phyloP scores from a whole-genome alignment of 169 alveolate genomes.

The Eimeria falciformis region DNA sequence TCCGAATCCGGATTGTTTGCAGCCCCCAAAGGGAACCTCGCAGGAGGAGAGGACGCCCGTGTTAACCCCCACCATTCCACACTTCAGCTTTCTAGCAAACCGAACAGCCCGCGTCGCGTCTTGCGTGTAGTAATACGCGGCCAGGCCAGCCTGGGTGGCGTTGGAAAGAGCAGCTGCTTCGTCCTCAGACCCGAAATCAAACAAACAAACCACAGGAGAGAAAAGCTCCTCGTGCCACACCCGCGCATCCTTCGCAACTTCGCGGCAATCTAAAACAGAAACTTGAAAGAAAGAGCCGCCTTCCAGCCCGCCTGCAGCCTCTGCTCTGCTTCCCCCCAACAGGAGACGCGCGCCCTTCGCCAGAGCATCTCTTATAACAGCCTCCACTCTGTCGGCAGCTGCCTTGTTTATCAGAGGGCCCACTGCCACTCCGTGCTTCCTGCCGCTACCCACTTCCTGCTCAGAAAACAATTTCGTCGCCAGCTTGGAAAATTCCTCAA shows the following conservation, averaged over 20 bases:
- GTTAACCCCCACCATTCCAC: conserved; percentile 72
- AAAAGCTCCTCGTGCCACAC: conserved; percentile 23
- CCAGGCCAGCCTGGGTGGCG: conserved; percentile 60
- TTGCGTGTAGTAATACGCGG: conserved; percentile 36
- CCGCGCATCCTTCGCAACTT: neutral
- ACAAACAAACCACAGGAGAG: conserved; percentile 73
- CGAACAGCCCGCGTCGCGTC: conserved; percentile 15
- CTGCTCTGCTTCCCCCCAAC: neutral
- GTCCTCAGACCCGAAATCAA: conserved; percentile 32
- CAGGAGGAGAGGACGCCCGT: conserved; percentile 56
- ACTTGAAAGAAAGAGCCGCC: conserved; percentile 29
- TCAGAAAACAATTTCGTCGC: conserved; percentile 38
- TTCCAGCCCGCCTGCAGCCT: conserved; percentile 15
- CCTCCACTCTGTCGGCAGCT: conserved; percentile 61
- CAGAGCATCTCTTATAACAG: conserved; percentile 64
- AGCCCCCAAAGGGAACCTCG: conserved; percentile 77
- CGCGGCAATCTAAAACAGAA: conserved; percentile 71
- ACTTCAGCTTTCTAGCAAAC: neutral
- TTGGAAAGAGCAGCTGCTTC: conserved; percentile 50
- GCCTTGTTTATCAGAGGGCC: conserved; percentile 77
- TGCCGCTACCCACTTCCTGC: conserved; percentile 68
- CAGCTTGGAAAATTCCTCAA: neutral
- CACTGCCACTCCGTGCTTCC: conserved; percentile 57
- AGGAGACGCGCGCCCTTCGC: conserved; percentile 46
- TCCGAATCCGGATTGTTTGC: conserved; percentile 77